Evolutionary conservation across 192 early-diverging fungal species (phyloP), one percentile per base, ranked within the genome.

Genomic region (Pilaira anomala): DNA sequence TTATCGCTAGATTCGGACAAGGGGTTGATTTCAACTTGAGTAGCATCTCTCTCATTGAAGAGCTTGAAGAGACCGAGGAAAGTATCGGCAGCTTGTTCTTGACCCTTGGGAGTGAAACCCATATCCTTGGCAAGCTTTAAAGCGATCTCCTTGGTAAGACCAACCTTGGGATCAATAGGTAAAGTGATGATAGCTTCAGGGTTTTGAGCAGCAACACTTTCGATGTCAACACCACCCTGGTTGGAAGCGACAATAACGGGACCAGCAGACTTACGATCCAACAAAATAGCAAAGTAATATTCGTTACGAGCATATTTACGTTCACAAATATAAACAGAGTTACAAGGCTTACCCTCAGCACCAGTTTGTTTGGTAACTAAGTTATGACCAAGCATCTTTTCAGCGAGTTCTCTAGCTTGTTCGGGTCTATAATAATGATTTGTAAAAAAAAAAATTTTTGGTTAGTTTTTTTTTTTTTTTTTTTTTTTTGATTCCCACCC

Each of bases 351-450:
- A 54, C 97, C 97, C 44, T 69, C 88, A 61, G 89, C 88, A 46
- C 97, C 95, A 39, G 97, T 99, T 78, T 99, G 97, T 84, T 99
- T 99, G 68, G 95, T 99, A 67, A 99, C 87, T 59, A 99, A 85
- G 75, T 91, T 98, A 83, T 95, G 89, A 72, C 94, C 93, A 56
- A 99, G 73, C 97, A 99, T 99, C 84, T 97, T 87, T 59, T 86
- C 83, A 30, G 95, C 92, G 52, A 94, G 87, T 71, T 83, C 85
- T 71, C 88, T 86, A 62, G 89, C 93, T 76, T 99, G 89, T 58
- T 84, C 82, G 24, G 97, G 92, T 42, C 91, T 92, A 73, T 51
- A 63, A 48, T 53, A 58, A 36, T 19, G 12, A 33, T 60, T 45
- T 21, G 42, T 21, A 66, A 28, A 36, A 33, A 30, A 36, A 49